Base-by-base conservation (phyloP, 345 rosid genomes). In the Sisymbrium altissimum region DNA sequence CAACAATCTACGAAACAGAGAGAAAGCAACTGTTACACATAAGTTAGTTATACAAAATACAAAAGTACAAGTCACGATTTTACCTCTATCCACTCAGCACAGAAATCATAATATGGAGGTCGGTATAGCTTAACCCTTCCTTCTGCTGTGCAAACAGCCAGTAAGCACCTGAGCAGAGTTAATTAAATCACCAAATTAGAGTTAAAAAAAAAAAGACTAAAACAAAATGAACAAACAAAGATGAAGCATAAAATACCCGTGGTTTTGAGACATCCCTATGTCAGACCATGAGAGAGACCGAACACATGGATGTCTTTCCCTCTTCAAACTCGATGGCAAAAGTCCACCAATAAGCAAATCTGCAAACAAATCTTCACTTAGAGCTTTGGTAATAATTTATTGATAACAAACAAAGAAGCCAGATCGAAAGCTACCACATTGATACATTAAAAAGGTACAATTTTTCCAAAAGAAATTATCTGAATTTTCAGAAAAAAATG, bases 51-150 rank as follows among this genome's bases (percentile, higher is more conserved):
- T 6, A 19, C 6, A 19, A 7, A 21, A 59, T 5, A 18, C 35
- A 66, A 39, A 57, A 41, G 11, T 50, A 40, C 48, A 35, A 2
- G 6, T 66, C 3, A 61, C 19, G 50, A 36, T 9, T 33, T 30
- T 40, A 95, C 98, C 97, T 86, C 97, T 70, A 95, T 74, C 99
- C 99, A 95, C 75, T 95, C 97, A 62, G 99, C 85, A 80, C 82
- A 83, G 73, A 88, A 94, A 78, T 92, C 97, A 73, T 80, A 79
- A 82, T 73, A 86, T 8, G 99, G 97, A 58, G 91, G 85, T 44
- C 91, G 87, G 73, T 88, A 95, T 77, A 95, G 73, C 85, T 92
- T 95, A 59, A 92, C 89, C 60, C 80, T 82, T 55, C 99, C 98
- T 77, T 88, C 98, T 0, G 86, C 70, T 13, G 97, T 79, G 83